Evolutionary conservation across 805 yeast genomes (phyloP), one percentile per base, ranked within the genome.

Genomic region (Candida gorgasii): DNA sequence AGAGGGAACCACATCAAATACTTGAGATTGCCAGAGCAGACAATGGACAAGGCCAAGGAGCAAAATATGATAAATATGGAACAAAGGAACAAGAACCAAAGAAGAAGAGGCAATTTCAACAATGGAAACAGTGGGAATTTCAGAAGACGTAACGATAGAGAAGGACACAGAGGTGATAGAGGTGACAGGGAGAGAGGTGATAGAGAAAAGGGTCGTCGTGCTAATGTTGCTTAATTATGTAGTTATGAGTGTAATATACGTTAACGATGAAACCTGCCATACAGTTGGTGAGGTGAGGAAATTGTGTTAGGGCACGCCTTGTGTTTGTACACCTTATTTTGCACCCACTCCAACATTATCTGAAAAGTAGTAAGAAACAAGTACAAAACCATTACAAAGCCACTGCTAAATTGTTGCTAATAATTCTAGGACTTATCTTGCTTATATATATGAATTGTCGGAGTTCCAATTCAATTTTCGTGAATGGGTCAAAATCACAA

Each of bases 1-100:
- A 82, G 90, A 59, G 97, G 97, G 33, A 84, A 78, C 49, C 92
- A 86, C 54, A 85, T 89, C 65, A 86, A 86, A 59, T 81, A 80
- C 53, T 73, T 86, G 49, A 80, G 88, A 63, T 72, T 86, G 60
- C 88, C 87, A 20, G 87, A 86, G 52, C 85, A 44, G 54, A 71
- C 84, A 31, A 86, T 86, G 72, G 89, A 83, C 52, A 78, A 80
- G 49, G 86, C 86, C 48, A 84, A 82, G 58, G 86, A 82, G 51
- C 85, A 79, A 52, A 78, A 76, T 51, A 62, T 70, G 49, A 65
- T 76, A 56, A 67, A 72, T 58, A 66, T 72, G 67, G 74, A 77
- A 48, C 75, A 73, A 48, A 67, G 74, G 54, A 72, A 69, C 49
- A 72, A 70, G 52, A 71, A 68, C 59, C 71, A 67, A 47, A 64